phyloP scores from a whole-genome alignment of 139 green algal genomes.

The Limnomonas spitsbergensis region DNA sequence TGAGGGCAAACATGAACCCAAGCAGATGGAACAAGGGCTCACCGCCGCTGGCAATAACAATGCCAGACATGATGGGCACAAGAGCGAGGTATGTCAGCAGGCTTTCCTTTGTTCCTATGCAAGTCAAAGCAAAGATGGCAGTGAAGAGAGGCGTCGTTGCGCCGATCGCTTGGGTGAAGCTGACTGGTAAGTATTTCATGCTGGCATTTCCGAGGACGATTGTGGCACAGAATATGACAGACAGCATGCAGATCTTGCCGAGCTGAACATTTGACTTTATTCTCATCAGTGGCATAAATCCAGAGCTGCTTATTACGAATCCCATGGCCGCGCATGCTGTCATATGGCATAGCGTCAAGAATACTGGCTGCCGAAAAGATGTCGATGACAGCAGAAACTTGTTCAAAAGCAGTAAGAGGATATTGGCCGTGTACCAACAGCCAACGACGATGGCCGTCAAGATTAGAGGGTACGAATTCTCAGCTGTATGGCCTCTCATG shows the following conservation, averaged over 20 bases:
- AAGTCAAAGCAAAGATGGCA: constrained; percentile 65
- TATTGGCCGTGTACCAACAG: constrained; percentile 86
- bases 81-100: constrained; percentile 76
- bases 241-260: constrained; percentile 34
- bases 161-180: constrained; percentile 86
- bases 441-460: constrained; percentile 9
- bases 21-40: constrained; percentile 84
- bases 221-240: constrained; percentile 80
- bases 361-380: constrained; percentile 64
- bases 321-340: constrained; percentile 68
- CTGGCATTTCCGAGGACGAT: constrained; percentile 90
- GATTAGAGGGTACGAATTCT: too few species aligned
- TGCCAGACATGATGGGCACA: constrained; percentile 81
- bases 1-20: constrained; percentile 77
- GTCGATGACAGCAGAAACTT: constrained; percentile 87
- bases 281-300: constrained; percentile 54
- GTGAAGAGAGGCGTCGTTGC: constrained; percentile 95
- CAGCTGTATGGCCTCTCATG: too few species aligned
- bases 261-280: constrained; percentile 86
- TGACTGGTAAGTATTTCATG: constrained; percentile 78
- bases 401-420: constrained; percentile 90
- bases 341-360: constrained; percentile 95
- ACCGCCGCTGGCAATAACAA: constrained; percentile 81
- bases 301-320: constrained; percentile 37
- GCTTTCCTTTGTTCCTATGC: constrained; percentile 62